A percentile compares a stretch with the other conserved stretches of the same genome.
These are phyloP conservation scores for Eucalyptus viminalis DNA, from an alignment of 345 rosid genomes.

Conservation along the genomic window DNA sequence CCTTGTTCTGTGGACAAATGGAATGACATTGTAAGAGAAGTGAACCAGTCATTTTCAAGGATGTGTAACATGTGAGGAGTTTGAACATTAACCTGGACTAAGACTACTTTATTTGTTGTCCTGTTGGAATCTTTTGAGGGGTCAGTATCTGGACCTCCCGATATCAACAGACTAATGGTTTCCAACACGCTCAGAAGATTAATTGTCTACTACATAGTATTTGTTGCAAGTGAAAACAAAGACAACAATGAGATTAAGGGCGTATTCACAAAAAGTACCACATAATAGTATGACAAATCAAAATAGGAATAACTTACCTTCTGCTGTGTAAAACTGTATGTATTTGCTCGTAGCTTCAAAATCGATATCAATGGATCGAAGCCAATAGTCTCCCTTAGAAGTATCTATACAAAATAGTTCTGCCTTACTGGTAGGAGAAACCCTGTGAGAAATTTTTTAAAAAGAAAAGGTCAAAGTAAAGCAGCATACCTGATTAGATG, in stretches of 20 bases:
- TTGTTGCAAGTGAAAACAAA: slow-evolving; percentile 23
- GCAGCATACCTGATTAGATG: slow-evolving; percentile 73
- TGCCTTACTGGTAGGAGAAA: slow-evolving; percentile 9
- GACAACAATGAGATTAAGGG: background rate
- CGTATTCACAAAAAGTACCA: background rate
- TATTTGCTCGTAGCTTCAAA: slow-evolving; percentile 63
- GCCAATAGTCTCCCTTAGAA: slow-evolving; percentile 90
- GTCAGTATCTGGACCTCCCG: slow-evolving; percentile 61
- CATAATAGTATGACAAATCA: background rate
- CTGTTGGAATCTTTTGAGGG: slow-evolving; percentile 68
- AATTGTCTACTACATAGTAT: slow-evolving; percentile 84
- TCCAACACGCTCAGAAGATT: slow-evolving; percentile 78
- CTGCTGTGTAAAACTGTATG: slow-evolving; percentile 85
- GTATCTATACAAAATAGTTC: slow-evolving; percentile 28
- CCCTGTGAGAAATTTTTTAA: background rate
- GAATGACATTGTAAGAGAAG: slow-evolving; percentile 2
- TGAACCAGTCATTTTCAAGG: background rate
- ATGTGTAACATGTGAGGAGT: background rate
- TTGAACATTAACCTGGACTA: slow-evolving; percentile 65
- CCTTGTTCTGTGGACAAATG: slow-evolving; percentile 43
- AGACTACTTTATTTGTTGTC: slow-evolving; percentile 66
- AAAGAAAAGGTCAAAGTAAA: background rate
- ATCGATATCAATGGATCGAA: slow-evolving; percentile 72
- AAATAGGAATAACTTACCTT: slow-evolving; percentile 67
- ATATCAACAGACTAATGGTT: slow-evolving; percentile 72